phyloP scores from a whole-genome alignment of 768 basidiomycete genomes.

The Hemileccinum impolitum region DNA sequence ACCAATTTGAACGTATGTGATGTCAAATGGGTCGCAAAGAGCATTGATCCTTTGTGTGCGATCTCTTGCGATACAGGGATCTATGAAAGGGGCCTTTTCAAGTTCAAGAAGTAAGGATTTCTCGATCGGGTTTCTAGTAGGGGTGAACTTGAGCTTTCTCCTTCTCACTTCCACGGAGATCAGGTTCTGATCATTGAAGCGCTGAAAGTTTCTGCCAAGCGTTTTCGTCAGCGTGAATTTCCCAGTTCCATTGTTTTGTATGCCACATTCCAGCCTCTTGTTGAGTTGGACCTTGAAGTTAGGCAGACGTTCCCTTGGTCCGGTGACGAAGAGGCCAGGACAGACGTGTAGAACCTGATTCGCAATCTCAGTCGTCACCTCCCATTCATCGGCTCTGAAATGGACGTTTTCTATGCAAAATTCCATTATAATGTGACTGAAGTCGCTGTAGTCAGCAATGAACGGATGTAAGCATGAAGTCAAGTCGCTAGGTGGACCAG shows the following conservation, averaged over 20 bases:
- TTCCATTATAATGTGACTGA: conserved; percentile 33
- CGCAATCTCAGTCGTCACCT: conserved; percentile 55
- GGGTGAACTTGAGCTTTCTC: conserved; percentile 37
- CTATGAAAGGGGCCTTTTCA: conserved; percentile 51
- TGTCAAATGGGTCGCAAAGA: conserved; percentile 48
- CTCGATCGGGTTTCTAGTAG: conserved; percentile 6
- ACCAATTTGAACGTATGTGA: conserved; percentile 68
- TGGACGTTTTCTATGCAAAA: conserved; percentile 33
- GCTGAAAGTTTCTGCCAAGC: conserved; percentile 46
- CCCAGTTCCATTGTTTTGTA: conserved; percentile 56
- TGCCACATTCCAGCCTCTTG: conserved; percentile 44
- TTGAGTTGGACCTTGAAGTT: conserved; percentile 64
- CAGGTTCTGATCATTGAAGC: conserved; percentile 36
- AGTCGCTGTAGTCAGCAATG: no score
- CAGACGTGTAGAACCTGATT: conserved; percentile 45
- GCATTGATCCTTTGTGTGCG: conserved; percentile 41
- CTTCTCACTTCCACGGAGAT: conserved; percentile 39
- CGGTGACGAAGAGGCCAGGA: conserved; percentile 27
- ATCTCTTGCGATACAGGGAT: conserved; percentile 52
- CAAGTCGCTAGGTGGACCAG: no score
- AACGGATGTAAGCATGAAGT: no score
- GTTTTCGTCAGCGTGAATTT: conserved; percentile 26
- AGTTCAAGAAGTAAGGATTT: conserved; percentile 35
- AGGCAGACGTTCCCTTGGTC: conserved; percentile 29
- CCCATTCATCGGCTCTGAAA: conserved; percentile 46